Percentiles rank a stretch among this genome's conserved stretches.
Evolutionary conservation across 306 rosid species (phyloP).

Genomic region (Vicia faba): DNA sequence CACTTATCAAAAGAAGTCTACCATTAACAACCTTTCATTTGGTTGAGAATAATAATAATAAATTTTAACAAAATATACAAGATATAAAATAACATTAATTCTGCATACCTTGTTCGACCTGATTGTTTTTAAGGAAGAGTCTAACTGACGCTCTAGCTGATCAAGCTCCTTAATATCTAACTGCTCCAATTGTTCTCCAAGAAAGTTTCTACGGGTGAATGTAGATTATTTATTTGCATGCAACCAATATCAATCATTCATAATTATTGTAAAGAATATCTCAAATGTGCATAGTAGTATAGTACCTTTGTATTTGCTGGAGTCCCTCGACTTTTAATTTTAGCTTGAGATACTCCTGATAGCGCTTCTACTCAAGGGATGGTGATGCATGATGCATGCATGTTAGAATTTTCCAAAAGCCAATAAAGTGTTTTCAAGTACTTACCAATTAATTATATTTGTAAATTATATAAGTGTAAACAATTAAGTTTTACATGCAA

Average conservation of each 20-base stretch:
- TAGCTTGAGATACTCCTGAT: slow-evolving; percentile 71
- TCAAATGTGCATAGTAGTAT: background rate
- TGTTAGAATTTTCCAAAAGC: slow-evolving; percentile 25
- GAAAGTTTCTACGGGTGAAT: slow-evolving; percentile 47
- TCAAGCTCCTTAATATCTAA: slow-evolving; percentile 59
- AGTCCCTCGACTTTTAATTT: slow-evolving; percentile 64
- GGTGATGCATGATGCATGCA: background rate
- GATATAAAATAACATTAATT: background rate
- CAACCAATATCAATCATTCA: background rate
- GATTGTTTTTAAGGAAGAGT: slow-evolving; percentile 60
- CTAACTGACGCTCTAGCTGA: slow-evolving; percentile 67
- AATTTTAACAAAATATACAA: too few species aligned
- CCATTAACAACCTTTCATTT: too few species aligned
- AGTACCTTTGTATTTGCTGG: slow-evolving; percentile 74
- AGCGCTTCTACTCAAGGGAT: slow-evolving; percentile 50
- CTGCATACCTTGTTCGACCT: slow-evolving; percentile 69
- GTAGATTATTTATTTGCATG: slow-evolving; percentile 1
- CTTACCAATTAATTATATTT: background rate
- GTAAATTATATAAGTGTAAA: too few species aligned
- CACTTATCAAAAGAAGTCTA: too few species aligned
- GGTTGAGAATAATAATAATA: too few species aligned
- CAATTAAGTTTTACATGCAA: too few species aligned
- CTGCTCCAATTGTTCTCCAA: slow-evolving; percentile 73
- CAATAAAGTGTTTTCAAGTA: background rate
- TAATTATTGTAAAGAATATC: background rate